These are phyloP conservation scores for Suhomyces coccinellae DNA, from an alignment of 1,139 yeast genomes.

Conservation along the genomic window DNA sequence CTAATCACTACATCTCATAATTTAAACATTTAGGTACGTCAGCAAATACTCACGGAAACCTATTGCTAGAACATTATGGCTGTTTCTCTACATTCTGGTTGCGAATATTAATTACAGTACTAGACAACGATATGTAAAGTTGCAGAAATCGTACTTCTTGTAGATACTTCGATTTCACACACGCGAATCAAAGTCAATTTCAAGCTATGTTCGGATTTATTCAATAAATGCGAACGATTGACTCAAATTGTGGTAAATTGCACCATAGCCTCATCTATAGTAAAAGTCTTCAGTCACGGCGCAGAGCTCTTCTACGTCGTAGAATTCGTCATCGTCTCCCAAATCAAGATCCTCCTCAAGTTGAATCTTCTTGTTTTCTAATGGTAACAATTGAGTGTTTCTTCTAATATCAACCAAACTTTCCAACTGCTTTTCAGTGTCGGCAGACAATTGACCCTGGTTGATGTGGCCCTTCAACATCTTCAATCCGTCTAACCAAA, in stretches of 20 bases:
- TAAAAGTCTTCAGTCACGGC: constrained; percentile 43
- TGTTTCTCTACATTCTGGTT: neutral
- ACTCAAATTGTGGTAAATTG: neutral
- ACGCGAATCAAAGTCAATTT: neutral
- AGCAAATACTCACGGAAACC: too few relatives aligned
- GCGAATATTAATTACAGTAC: neutral
- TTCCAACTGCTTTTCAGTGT: constrained; percentile 59
- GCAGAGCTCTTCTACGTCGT: constrained; percentile 44
- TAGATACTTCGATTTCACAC: too few relatives aligned
- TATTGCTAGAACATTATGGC: too few relatives aligned
- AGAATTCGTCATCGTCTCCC: constrained; percentile 43
- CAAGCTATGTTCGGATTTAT: neutral
- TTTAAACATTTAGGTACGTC: too few relatives aligned
- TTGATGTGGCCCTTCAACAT: constrained; percentile 48
- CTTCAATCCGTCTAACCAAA: constrained; percentile 81
- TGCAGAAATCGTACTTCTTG: too few relatives aligned
- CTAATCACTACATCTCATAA: too few relatives aligned
- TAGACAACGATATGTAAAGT: too few relatives aligned
- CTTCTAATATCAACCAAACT: constrained; percentile 60
- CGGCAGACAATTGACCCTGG: constrained; percentile 49
- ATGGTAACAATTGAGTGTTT: constrained; percentile 63
- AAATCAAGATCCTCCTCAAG: constrained; percentile 27
- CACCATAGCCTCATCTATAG: constrained; percentile 28
- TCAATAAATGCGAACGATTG: constrained; percentile 1
- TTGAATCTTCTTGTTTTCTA: constrained; percentile 36